phyloP scores from a whole-genome alignment of 179 eudicot species.

The Pouteria campechiana region DNA sequence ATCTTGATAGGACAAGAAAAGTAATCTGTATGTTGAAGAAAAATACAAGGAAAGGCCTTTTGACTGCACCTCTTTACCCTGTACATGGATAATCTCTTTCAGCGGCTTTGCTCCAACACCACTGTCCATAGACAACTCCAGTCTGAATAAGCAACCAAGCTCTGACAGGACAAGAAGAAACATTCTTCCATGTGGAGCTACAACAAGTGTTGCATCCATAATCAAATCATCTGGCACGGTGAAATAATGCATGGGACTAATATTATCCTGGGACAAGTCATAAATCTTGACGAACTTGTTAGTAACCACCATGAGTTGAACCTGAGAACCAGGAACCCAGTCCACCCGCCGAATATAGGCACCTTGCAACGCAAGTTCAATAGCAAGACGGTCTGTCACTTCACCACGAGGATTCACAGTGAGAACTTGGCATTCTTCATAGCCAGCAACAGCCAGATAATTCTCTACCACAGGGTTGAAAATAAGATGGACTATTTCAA shows the following conservation, averaged over 20 bases:
- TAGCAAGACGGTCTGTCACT: constrained; percentile 90
- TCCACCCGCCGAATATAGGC: constrained; percentile 92
- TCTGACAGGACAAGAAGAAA: constrained; percentile 85
- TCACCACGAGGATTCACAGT: constrained; percentile 96
- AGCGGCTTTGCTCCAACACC: constrained; percentile 68
- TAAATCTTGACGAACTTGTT: constrained; percentile 90
- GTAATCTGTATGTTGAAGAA: constrained; percentile 70
- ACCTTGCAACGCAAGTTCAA: constrained; percentile 98
- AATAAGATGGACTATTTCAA: constrained; percentile 92
- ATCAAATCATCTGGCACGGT: constrained; percentile 71
- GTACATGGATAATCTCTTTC: constrained; percentile 55
- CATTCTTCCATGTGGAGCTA: constrained; percentile 66
- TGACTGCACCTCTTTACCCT: constrained; percentile 32
- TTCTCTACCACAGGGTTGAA: constrained; percentile 87
- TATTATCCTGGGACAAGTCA: constrained; percentile 93
- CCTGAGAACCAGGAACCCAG: constrained; percentile 99
- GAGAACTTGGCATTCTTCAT: constrained; percentile 98
- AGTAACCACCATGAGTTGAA: constrained; percentile 96
- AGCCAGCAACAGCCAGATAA: constrained; percentile 94
- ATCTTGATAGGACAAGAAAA: constrained; percentile 84
- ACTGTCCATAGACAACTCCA: constrained; percentile 64
- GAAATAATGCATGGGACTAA: constrained; percentile 92
- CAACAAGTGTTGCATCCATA: constrained; percentile 70
- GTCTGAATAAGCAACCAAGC: constrained; percentile 68
- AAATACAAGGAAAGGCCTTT: constrained; percentile 82